phyloP scores from a whole-genome alignment of 306 rosid species.

The Astragalus membranaceus region DNA sequence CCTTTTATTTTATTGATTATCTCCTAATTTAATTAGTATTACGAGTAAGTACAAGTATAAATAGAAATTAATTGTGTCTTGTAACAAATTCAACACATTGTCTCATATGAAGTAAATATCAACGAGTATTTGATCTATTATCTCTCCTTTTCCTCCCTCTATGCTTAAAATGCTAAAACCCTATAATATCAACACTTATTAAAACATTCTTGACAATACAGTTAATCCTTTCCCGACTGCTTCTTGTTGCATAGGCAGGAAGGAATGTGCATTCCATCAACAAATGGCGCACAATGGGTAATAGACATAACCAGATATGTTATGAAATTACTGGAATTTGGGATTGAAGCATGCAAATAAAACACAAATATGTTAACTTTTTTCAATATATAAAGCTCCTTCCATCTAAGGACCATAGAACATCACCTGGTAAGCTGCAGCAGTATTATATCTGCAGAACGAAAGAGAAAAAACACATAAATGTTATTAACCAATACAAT shows the following conservation, averaged over 20 bases:
- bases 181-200: not conserved
- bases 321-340: not conserved
- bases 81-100: not conserved
- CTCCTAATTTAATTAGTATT: not conserved
- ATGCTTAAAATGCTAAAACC: not conserved
- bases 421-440: constrained; percentile 49
- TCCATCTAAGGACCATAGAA: constrained; percentile 13
- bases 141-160: not conserved
- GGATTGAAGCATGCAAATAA: not conserved
- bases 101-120: not conserved
- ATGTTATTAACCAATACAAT: constrained; percentile 2
- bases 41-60: not conserved
- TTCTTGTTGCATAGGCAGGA: not conserved
- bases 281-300: not conserved
- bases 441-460: constrained; percentile 50
- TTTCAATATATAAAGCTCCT: constrained; percentile 5
- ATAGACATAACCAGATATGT: not conserved
- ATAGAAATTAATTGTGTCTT: not conserved
- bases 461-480: not conserved
- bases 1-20: not conserved
- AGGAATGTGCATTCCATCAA: not conserved
- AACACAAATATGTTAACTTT: constrained; percentile 5
- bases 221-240: not conserved
- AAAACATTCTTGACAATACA: not conserved
- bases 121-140: not conserved